Conservation (phyloP, 768 basidiomycete genomes). For the Hygrophorus pudorinus region DNA sequence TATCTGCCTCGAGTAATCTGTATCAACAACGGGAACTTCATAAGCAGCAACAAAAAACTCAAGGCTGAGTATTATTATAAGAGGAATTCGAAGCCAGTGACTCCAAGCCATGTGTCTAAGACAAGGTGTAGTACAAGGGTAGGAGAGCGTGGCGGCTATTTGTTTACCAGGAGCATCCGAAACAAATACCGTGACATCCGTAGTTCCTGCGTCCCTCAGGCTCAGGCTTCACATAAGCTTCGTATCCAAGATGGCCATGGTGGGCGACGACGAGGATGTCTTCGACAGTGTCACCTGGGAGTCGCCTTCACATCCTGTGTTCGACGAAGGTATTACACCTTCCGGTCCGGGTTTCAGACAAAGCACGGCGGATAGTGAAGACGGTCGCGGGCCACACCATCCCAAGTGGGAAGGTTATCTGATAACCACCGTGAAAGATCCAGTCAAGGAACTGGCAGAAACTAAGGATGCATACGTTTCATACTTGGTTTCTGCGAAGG, state of each 20-base stretch:
- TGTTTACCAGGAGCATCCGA: too few relatives aligned
- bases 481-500: slow-evolving; percentile 85
- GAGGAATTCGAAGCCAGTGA: slow-evolving; percentile 4
- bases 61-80: slow-evolving; percentile 24
- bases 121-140: too few relatives aligned
- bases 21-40: slow-evolving; percentile 48
- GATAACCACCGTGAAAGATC: slow-evolving; percentile 77
- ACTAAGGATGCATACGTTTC: slow-evolving; percentile 97
- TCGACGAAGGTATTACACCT: slow-evolving; percentile 35
- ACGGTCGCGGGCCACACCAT: slow-evolving; percentile 66
- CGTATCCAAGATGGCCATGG: slow-evolving; percentile 36
- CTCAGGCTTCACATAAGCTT: neutral
- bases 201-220: neutral
- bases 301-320: slow-evolving; percentile 43
- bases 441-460: slow-evolving; percentile 91
- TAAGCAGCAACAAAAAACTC: slow-evolving; percentile 15
- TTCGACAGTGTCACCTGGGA: slow-evolving; percentile 93
- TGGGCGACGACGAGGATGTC: slow-evolving; percentile 80
- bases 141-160: too few relatives aligned
- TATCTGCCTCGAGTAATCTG: slow-evolving; percentile 77
- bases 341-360: slow-evolving; percentile 74
- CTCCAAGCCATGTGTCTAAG: neutral
- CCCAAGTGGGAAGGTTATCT: slow-evolving; percentile 90
- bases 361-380: slow-evolving; percentile 61
- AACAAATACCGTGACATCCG: too few relatives aligned